Base-by-base conservation (phyloP, 1,284 basidiomycete genomes). In the Taiwanofungus camphoratus region DNA sequence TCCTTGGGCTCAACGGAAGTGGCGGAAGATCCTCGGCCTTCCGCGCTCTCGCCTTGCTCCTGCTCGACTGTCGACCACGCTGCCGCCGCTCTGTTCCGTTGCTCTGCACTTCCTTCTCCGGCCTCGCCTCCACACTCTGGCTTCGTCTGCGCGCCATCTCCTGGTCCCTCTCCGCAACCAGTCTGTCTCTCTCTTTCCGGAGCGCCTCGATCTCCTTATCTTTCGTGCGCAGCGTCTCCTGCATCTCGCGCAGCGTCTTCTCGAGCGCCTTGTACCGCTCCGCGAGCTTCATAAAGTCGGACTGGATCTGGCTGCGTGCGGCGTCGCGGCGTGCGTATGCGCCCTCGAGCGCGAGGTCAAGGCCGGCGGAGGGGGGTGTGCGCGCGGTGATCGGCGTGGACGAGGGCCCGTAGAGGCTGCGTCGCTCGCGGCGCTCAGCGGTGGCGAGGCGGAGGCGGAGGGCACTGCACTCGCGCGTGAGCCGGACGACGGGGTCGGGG, bases 181-280 rank as follows among this genome's bases (percentile, higher is more conserved):
- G 52, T 18, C 49, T 55, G 32, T 70, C 68, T 39, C 62, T 57
- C 49, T 77, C 74, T 50, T 63, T 69, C 52, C 67, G 70, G 53
- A 82, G 57, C 41, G 63, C 61, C 27, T 81, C 78, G 41, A 82
- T 60, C 62, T 86, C 82, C 33, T 64, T 55, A 50, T 67, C 64
- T 39, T 61, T 61, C 20, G 50, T 36, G 23, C 57, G 52, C 42
- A 65, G 51, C 6, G 52, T 45, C 24, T 65, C 63, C 44, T 61
- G 59, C 44, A 62, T 54, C 39, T 64, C 62, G 26, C 58, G 53
- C 26, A 67, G 62, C 3, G 74, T 68, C 54, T 67, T 73, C 54
- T 86, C 82, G 39, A 86, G 65, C 53, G 69, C 59, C 57, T 68
- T 74, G 60, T 74, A 81, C 13, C 76, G 70, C 49, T 83, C 82